Evolutionary conservation across 352 stramenopile species (phyloP).

Genomic region (Phytophthora chlamydospora): DNA sequence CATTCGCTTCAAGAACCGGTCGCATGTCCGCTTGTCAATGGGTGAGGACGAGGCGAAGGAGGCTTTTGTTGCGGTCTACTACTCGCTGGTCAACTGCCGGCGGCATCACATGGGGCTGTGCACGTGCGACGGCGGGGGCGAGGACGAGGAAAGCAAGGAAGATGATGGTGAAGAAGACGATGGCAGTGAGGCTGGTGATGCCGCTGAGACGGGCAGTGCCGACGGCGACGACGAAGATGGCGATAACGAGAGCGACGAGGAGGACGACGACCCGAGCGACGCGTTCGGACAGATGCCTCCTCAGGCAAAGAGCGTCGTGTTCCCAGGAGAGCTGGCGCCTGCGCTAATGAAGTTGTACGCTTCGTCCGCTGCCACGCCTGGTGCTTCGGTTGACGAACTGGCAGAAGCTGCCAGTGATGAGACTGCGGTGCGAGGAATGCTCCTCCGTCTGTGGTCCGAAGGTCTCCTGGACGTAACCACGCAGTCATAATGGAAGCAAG

Average conservation of each 20-base stretch:
- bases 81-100: conserved; percentile 78
- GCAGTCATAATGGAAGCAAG: conserved; percentile 22
- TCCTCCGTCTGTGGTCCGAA: conserved; percentile 84
- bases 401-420: conserved; percentile 48
- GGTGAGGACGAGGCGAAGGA: conserved; percentile 66
- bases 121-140: conserved; percentile 51
- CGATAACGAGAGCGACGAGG: conserved; percentile 38
- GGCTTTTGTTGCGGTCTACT: conserved; percentile 70
- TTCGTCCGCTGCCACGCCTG: conserved; percentile 27
- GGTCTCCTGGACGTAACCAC: conserved; percentile 53
- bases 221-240: conserved; percentile 43
- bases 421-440: conserved; percentile 75
- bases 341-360: conserved; percentile 80
- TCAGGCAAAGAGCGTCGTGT: conserved; percentile 63
- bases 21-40: conserved; percentile 70
- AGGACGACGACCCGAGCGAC: conserved; percentile 37
- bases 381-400: conserved; percentile 51
- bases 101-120: conserved; percentile 86
- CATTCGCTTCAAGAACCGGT: conserved; percentile 75
- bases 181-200: conserved; percentile 31
- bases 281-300: conserved; percentile 44
- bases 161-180: conserved; percentile 36
- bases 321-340: conserved; percentile 62
- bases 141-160: conserved; percentile 29
- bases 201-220: conserved; percentile 23